Evolutionary conservation across 2,329 filamentous ascomycete species (phyloP).

Genomic region (Lithohypha guttulata): DNA sequence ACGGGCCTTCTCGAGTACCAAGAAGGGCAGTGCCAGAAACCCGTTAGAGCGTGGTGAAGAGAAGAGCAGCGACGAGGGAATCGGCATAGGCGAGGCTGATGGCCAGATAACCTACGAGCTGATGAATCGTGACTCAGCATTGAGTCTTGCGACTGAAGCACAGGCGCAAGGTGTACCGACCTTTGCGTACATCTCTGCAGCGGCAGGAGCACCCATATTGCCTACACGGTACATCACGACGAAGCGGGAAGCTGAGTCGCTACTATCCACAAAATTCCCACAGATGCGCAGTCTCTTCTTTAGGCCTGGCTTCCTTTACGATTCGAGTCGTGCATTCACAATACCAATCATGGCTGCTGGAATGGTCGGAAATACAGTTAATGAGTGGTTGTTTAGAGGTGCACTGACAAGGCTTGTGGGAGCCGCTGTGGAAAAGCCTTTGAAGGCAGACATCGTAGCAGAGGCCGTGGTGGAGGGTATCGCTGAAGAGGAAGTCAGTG

Average conservation of each 20-base stretch:
- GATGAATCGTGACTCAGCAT: slow-evolving; percentile 75
- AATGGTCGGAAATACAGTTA: slow-evolving; percentile 63
- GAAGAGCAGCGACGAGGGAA: slow-evolving; percentile 28
- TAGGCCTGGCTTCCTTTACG: slow-evolving; percentile 80
- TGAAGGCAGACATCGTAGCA: slow-evolving; percentile 78
- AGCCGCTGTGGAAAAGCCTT: slow-evolving; percentile 69
- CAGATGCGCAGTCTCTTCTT: slow-evolving; percentile 70
- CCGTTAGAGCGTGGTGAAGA: slow-evolving; percentile 54
- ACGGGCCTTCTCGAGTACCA: slow-evolving; percentile 62
- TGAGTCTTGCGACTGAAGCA: slow-evolving; percentile 71
- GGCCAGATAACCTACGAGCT: slow-evolving; percentile 87
- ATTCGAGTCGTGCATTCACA: slow-evolving; percentile 68
- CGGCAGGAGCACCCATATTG: slow-evolving; percentile 72
- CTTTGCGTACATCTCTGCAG: slow-evolving; percentile 84
- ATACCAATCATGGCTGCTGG: slow-evolving; percentile 72
- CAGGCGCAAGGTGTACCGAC: slow-evolving; percentile 51
- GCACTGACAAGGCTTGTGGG: slow-evolving; percentile 68
- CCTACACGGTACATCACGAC: slow-evolving; percentile 79
- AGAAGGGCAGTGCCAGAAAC: slow-evolving; percentile 51
- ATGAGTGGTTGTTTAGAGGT: slow-evolving; percentile 59
- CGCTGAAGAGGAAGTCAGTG: slow-evolving; percentile 59
- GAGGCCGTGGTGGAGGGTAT: slow-evolving; percentile 84
- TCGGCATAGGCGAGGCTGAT: slow-evolving; percentile 55
- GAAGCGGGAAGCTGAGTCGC: slow-evolving; percentile 78
- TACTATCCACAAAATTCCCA: slow-evolving; percentile 62